Evolutionary conservation across 148 eudicot species (phyloP).

Genomic region (Nyssa sinensis): DNA sequence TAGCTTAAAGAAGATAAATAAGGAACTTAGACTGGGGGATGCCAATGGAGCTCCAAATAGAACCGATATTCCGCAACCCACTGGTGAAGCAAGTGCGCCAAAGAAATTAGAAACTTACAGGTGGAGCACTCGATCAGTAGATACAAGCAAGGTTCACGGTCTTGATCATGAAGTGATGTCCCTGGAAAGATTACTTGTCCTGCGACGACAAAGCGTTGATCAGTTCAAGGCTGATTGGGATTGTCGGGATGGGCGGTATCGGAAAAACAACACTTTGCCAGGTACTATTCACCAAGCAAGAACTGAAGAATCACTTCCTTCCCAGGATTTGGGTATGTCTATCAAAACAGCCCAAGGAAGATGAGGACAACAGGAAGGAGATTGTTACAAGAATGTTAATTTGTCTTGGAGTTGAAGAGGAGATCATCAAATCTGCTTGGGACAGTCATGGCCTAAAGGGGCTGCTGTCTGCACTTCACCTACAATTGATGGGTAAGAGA

Average conservation of each 20-base stretch:
- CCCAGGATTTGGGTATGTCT: slow-evolving; percentile 33
- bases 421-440: neutral
- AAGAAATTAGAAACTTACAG: slow-evolving; percentile 1
- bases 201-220: neutral
- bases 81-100: neutral
- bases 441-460: neutral
- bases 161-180: slow-evolving; percentile 11
- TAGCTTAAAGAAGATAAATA: neutral
- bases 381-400: slow-evolving; percentile 27
- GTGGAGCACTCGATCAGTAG: slow-evolving; percentile 21
- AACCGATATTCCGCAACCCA: no score
- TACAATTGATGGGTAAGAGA: slow-evolving; percentile 24
- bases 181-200: slow-evolving; percentile 18
- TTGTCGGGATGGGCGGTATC: slow-evolving; percentile 31
- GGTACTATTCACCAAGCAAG: slow-evolving; percentile 12
- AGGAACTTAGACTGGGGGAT: neutral
- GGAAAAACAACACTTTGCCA: slow-evolving; percentile 38
- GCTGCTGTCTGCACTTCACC: slow-evolving; percentile 26
- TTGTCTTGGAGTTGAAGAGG: slow-evolving; percentile 30
- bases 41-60: neutral
- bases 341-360: slow-evolving; percentile 24
- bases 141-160: slow-evolving; percentile 12
- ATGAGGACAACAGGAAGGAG: slow-evolving; percentile 11
- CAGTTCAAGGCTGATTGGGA: slow-evolving; percentile 17
- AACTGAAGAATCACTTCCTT: slow-evolving; percentile 17